Base-by-base conservation (phyloP, 2,329 filamentous ascomycete genomes). In the Claviceps humidiphila region DNA sequence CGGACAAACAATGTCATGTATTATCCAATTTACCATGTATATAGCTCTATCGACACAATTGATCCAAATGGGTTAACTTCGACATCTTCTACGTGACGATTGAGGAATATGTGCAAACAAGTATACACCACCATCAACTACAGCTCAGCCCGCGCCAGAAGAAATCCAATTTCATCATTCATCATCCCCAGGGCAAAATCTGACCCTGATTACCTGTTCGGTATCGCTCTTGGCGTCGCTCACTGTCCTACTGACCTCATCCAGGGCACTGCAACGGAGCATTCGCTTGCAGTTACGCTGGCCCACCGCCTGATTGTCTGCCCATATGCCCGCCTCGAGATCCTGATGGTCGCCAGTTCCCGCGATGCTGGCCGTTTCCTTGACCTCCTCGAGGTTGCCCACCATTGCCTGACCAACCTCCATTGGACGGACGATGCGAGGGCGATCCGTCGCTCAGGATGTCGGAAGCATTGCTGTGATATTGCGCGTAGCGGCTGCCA, bases 381-480 rank as follows among this genome's bases (percentile, higher is more conserved):
- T 57, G 55, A 22, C 62, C 52, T 2, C 61, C 60, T 11, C 62
- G 59, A 6, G 60, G 44, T 6, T 40, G 34, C 9, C 53, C 51
- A 13, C 51, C 48, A 14, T 47, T 20, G 8, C 20, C 13, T 14
- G 45, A 38, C 51, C 56, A 55, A 20, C 50, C 49, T 43, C 51
- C 38, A n/a, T 47, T 48, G 9, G 30, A 34, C 30, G 30, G 9
- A 3, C 8, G 8, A 34, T 34, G 9, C 3, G 30, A 34, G 30
- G 9, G 3, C 9, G 30, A 34, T 34, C 30, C 51, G 7, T 51
- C 51, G 40, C 40, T 47, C 20, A 51, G 53, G 2, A 49, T 24
- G 6, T 51, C 51, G 1, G 51, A 53, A n/a, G 42, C 26, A 14
- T 49, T 48, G n/a, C 9, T 34, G 37, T 53, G 30, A 2, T 22